Conservation (phyloP, 805 yeast genomes). For the Candida maris region DNA sequence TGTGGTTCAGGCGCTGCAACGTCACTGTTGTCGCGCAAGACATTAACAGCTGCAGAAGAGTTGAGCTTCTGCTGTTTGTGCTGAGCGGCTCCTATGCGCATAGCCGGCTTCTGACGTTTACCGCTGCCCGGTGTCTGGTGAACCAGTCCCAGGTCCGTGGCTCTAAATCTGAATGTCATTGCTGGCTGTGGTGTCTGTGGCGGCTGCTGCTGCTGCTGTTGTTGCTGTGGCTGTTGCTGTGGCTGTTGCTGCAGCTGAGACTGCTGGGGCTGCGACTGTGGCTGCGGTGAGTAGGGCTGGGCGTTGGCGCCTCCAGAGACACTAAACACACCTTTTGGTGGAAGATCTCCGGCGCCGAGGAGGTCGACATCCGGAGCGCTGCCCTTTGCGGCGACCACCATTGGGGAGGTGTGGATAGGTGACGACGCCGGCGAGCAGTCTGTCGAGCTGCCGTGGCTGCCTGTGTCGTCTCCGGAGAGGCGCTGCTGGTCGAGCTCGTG, state of each 20-base stretch:
- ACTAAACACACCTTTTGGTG: slow-evolving; percentile 26
- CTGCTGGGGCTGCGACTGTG: no score
- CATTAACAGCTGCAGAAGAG: no score
- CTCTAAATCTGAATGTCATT: slow-evolving; percentile 36
- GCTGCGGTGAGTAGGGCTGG: no score
- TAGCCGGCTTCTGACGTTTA: slow-evolving; percentile 30
- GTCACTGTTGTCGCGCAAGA: slow-evolving; percentile 24
- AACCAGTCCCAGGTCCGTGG: slow-evolving; percentile 30
- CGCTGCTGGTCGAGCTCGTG: slow-evolving; percentile 26
- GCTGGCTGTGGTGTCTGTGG: slow-evolving; percentile 17
- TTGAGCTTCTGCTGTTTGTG: no score
- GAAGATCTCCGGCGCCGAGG: no score
- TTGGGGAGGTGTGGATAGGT: slow-evolving; percentile 6
- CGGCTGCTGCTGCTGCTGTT: no score
- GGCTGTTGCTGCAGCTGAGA: no score
- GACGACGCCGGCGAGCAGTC: slow-evolving; percentile 15
- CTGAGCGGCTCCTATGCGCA: no score
- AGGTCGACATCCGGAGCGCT: not conserved
- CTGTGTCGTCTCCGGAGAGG: slow-evolving; percentile 9
- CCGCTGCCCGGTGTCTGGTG: slow-evolving; percentile 25
- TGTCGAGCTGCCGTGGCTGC: slow-evolving; percentile 5
- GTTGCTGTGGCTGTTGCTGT: no score
- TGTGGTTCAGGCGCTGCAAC: no score
- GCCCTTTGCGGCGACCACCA: not conserved
- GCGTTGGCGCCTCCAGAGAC: no score